phyloP scores from a whole-genome alignment of 208 protist species.

The Trypanosoma scelopori region DNA sequence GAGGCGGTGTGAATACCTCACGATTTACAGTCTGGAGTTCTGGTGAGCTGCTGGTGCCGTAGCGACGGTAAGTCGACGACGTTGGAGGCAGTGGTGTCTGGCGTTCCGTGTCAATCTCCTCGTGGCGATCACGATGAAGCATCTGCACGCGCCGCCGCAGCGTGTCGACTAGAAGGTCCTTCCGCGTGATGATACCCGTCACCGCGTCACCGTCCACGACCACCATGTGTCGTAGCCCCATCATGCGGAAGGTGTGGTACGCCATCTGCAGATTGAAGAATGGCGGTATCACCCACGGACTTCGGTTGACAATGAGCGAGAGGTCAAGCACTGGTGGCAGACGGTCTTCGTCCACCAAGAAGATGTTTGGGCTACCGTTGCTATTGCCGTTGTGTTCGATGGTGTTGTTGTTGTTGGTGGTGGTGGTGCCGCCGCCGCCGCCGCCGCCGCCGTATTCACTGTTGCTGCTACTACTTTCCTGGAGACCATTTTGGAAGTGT shows the following conservation, averaged over 20 bases:
- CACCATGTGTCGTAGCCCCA: constrained; percentile 93
- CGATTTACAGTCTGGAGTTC: neutral
- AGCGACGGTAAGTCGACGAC: neutral
- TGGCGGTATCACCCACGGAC: constrained; percentile 83
- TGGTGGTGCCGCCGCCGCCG: no score
- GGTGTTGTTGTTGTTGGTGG: no score
- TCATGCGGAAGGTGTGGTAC: constrained; percentile 89
- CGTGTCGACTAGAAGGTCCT: constrained; percentile 82
- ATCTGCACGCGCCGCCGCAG: constrained; percentile 53
- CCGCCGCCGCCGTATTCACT: neutral
- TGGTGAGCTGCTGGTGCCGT: neutral
- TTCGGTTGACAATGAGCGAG: constrained; percentile 86
- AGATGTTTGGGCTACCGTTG: neutral
- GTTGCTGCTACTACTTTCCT: neutral
- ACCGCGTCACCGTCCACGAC: constrained; percentile 86
- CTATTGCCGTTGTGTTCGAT: neutral
- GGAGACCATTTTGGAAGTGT: neutral
- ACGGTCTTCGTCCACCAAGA: constrained; percentile 21
- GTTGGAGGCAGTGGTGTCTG: neutral
- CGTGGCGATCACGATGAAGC: constrained; percentile 27
- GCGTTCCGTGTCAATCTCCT: neutral
- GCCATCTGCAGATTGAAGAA: constrained; percentile 87
- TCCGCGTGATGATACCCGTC: constrained; percentile 92
- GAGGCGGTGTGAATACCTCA: neutral
- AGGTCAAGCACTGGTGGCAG: constrained; percentile 71